These are phyloP conservation scores for Heritiera littoralis DNA, from an alignment of 345 rosid species.

Conservation along the genomic window DNA sequence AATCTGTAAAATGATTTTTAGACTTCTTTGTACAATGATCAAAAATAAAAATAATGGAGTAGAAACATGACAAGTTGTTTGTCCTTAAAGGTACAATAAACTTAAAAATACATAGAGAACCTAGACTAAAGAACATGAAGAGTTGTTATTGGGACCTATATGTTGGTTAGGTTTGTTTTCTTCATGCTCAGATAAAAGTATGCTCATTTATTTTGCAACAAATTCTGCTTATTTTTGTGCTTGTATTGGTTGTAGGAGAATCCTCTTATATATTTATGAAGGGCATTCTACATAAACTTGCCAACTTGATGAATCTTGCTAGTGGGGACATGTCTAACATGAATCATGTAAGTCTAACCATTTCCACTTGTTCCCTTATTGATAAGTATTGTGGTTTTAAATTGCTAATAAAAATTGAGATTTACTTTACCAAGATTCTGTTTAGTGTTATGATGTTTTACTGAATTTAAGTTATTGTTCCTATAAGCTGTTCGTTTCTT, in stretches of 20 bases:
- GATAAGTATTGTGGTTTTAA: conserved; percentile 1
- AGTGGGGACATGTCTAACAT: conserved; percentile 35
- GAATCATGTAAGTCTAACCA: conserved; percentile 50
- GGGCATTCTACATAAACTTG: conserved; percentile 63
- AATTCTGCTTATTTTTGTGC: conserved; percentile 14
- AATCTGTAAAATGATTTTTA: not conserved
- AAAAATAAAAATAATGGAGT: not conserved
- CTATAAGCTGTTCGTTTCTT: not conserved
- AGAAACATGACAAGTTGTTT: not conserved
- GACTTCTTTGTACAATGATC: not conserved
- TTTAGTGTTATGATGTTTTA: not conserved
- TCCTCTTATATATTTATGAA: conserved; percentile 57
- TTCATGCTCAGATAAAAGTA: not conserved
- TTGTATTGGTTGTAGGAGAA: conserved; percentile 49
- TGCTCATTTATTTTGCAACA: not conserved
- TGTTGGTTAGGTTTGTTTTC: not conserved
- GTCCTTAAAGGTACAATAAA: not conserved
- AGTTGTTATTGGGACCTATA: not conserved
- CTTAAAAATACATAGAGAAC: not conserved
- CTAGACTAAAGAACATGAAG: not conserved
- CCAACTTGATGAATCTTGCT: conserved; percentile 49
- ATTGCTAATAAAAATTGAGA: not conserved
- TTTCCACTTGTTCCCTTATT: not conserved
- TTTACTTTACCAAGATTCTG: not conserved
- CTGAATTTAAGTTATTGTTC: not conserved